Percentiles rank a stretch among this genome's conserved stretches.
These are phyloP conservation scores for Globisporangium emineosum DNA, from an alignment of 352 stramenopile genomes.

Conservation along the genomic window DNA sequence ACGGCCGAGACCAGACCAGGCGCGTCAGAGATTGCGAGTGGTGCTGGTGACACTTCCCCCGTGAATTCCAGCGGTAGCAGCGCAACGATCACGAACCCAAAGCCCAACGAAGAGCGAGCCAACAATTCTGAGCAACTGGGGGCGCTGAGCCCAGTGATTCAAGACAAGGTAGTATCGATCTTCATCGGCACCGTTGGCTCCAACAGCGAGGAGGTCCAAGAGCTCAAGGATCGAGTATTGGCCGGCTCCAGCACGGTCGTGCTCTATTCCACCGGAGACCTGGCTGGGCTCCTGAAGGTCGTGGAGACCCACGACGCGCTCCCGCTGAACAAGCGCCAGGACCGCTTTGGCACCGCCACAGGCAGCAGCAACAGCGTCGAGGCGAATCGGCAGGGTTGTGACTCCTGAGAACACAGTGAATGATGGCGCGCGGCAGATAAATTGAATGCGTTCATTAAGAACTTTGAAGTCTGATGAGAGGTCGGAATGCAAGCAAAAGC, in stretches of 20 bases:
- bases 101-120: not conserved
- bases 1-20: no score
- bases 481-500: no score
- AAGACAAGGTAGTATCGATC: not conserved
- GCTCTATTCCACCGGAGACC: not conserved
- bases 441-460: no score
- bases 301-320: not conserved
- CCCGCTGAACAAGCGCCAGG: not conserved
- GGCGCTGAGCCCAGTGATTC: not conserved
- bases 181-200: not conserved
- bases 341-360: not conserved
- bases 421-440: no score
- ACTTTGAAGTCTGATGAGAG: no score
- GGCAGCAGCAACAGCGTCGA: not conserved
- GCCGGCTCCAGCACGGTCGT: not conserved
- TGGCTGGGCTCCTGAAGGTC: not conserved
- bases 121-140: not conserved
- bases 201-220: constrained; percentile 7
- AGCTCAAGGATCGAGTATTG: not conserved
- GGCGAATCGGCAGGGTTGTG: no score
- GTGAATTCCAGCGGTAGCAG: not conserved
- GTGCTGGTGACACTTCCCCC: not conserved
- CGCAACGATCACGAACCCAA: not conserved
- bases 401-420: no score
- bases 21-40: no score